phyloP scores from a whole-genome alignment of 2,329 filamentous ascomycete species.

The Hypoxylon rubiginosum region DNA sequence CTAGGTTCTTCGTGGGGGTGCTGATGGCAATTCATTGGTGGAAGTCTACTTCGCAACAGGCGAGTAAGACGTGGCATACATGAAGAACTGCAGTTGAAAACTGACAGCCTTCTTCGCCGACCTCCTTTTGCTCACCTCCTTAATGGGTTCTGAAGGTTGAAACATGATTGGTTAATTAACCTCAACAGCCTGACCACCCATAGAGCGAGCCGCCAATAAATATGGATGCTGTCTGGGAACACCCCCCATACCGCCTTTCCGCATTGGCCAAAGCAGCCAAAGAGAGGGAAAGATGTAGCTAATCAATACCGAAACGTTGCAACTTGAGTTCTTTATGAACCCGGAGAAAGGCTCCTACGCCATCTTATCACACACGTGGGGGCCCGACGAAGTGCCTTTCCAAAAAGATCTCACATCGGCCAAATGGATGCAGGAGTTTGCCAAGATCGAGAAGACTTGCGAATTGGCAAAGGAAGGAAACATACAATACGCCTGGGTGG shows the following conservation, averaged over 20 bases:
- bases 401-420: constrained; percentile 9
- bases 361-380: constrained; percentile 37
- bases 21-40: neutral
- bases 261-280: neutral
- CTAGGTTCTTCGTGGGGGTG: neutral
- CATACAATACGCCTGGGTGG: constrained; percentile 32
- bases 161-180: neutral
- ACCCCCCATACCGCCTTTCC: neutral
- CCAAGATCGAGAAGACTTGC: constrained; percentile 32
- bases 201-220: neutral
- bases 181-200: neutral
- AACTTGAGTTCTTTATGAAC: constrained; percentile 22
- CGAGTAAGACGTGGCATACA: neutral
- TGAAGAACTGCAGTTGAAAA: constrained; percentile 5
- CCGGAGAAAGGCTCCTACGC: constrained; percentile 18
- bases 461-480: constrained; percentile 8
- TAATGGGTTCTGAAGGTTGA: neutral
- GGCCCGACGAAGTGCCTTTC: constrained; percentile 26
- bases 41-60: neutral
- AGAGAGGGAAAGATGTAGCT: constrained; percentile 24
- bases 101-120: neutral
- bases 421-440: constrained; percentile 4
- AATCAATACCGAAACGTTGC: constrained; percentile 24
- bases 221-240: neutral
- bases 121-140: neutral